Base-by-base conservation (phyloP, 371 early-diverging fungal genomes). In the Mortierella sp. region DNA sequence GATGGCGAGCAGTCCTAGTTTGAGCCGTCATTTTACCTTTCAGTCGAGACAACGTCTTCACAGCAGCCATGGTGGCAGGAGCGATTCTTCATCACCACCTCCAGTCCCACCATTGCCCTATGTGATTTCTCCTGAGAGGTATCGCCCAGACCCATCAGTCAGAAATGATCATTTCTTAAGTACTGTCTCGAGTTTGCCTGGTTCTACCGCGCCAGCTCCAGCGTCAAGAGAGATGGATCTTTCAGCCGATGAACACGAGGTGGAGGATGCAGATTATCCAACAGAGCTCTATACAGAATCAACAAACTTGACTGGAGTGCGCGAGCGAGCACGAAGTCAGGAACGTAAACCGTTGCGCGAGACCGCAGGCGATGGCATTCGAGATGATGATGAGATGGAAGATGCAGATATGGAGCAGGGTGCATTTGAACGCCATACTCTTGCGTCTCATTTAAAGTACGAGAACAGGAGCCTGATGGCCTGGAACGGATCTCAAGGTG, bases 1-100 rank as follows among this genome's bases (percentile, higher is more conserved):
- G 41, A 75, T 75, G 56, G 68, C 58, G 24, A 75, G 75, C 50
- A 75, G 63, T 19, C 70, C 70, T 28, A 70, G 70, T 21, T 21
- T 70, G 15, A 47, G 63, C 15, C 56, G 60, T 5, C 61, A 46
- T 34, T 23, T 31, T n/a, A 31, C 61, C 8, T 52, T 44, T 39
- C 41, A 28, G n/a, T 26, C 28, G 19, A 44, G 27, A 3, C 39
- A n/a, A 28, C 42, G 27, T 12, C 28, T 42, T 26, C 30, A 30
- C 30, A 42, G 12, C 55, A 34, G 2, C 14, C 37, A 34, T 34
- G 37, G 37, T 11, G 44, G 12, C 19, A 44, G 7, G 37, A 7
- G 43, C 12, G 55, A 19, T 46, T 47, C 34, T 12, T 39, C 55
- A 32, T 49, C 64, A 6, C 43, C 54, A 23, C 56, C 62, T 43